Percentiles rank a stretch among this genome's conserved stretches.
Evolutionary conservation across 2,329 filamentous ascomycete species (phyloP).

Genomic region (Nannizzia gypsea): DNA sequence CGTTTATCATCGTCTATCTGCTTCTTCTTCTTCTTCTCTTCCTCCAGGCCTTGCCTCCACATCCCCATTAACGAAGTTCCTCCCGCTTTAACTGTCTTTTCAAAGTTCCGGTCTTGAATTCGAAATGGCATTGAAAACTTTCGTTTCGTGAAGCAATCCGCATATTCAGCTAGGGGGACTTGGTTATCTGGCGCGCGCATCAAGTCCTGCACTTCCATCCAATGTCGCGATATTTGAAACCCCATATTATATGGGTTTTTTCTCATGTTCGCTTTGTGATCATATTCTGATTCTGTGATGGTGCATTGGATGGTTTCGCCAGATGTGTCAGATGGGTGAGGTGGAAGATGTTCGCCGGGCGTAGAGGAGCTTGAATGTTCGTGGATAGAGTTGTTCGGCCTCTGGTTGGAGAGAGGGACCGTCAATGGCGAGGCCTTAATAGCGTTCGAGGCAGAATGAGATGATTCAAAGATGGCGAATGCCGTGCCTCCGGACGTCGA

Average conservation of each 20-base stretch:
- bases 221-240: slow-evolving; percentile 19
- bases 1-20: background rate
- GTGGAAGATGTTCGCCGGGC: background rate
- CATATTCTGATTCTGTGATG: slow-evolving; percentile 20
- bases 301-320: slow-evolving; percentile 17
- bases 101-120: slow-evolving; percentile 15
- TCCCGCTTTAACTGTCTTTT: slow-evolving; percentile 18
- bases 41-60: slow-evolving; percentile 8
- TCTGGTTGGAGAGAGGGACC: slow-evolving; percentile 14
- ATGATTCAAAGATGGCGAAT: slow-evolving; percentile 27
- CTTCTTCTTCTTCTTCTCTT: background rate
- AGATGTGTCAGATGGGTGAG: background rate
- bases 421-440: slow-evolving; percentile 24
- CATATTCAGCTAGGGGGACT: slow-evolving; percentile 22
- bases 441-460: slow-evolving; percentile 25
- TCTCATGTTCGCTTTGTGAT: slow-evolving; percentile 20
- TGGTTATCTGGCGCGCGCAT: slow-evolving; percentile 9
- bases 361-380: background rate
- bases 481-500: slow-evolving; percentile 16
- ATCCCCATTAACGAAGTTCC: slow-evolving; percentile 12
- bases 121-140: slow-evolving; percentile 17
- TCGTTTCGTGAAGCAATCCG: slow-evolving; percentile 22
- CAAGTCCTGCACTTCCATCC: slow-evolving; percentile 22
- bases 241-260: slow-evolving; percentile 25
- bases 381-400: background rate